A percentile compares a stretch with the other conserved stretches of the same genome.
phyloP scores from a whole-genome alignment of 495 filamentous ascomycete genomes.

The Achaetomiella virescens region DNA sequence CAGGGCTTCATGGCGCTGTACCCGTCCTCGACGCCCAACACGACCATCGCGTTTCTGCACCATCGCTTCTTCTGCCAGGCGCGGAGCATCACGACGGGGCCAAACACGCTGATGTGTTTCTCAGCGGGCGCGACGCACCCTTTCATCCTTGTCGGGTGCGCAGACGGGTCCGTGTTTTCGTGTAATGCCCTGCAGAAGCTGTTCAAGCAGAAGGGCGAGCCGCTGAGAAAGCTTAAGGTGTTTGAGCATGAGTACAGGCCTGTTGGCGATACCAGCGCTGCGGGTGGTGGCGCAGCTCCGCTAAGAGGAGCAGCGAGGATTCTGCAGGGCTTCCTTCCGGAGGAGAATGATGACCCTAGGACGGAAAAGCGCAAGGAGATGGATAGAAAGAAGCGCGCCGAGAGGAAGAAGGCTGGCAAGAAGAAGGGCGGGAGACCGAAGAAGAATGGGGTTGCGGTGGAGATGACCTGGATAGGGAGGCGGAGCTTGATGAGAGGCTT shows the following conservation, averaged over 20 bases:
- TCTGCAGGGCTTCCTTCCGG: conserved; percentile 38
- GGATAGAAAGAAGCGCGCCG: conserved; percentile 46
- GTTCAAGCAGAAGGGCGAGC: conserved; percentile 37
- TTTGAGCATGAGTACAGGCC: conserved; percentile 43
- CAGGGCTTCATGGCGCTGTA: conserved; percentile 41
- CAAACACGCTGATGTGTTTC: conserved; percentile 38
- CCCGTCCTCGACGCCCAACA: conserved; percentile 41
- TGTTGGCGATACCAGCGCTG: too few relatives aligned
- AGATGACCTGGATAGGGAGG: conserved; percentile 24
- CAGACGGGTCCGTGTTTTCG: conserved; percentile 40
- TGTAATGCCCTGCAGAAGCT: conserved; percentile 44
- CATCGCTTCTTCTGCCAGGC: conserved; percentile 40
- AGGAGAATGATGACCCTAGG: conserved; percentile 61
- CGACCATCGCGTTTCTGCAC: conserved; percentile 42
- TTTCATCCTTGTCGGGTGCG: conserved; percentile 37
- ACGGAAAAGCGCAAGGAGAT: conserved; percentile 59
- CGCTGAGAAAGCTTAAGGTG: conserved; percentile 37
- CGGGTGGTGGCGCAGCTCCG: too few relatives aligned
- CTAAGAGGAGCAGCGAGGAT: conserved; percentile 34
- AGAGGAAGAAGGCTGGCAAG: conserved; percentile 52
- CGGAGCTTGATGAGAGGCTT: conserved; percentile 25
- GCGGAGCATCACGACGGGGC: conserved; percentile 40
- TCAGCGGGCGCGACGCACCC: conserved; percentile 40
- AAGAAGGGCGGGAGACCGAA: conserved; percentile 43
- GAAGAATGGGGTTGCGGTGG: conserved; percentile 20